Conservation (phyloP, 2,329 filamentous ascomycete species). For the Claviceps paspali region DNA sequence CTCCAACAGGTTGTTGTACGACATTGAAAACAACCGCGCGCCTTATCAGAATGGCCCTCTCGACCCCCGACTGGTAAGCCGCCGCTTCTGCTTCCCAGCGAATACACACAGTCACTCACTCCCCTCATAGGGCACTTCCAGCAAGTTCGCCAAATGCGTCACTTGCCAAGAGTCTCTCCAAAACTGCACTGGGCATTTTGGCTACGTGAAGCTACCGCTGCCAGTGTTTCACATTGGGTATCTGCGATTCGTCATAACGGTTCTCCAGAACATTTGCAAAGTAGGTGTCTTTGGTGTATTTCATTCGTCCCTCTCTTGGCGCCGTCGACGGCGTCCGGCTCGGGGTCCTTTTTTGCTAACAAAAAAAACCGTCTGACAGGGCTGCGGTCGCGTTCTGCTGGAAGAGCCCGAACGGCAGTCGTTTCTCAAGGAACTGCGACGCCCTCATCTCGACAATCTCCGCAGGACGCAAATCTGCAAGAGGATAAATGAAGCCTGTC, state of each 20-base stretch:
- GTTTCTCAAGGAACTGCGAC: slow-evolving; percentile 67
- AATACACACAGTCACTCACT: neutral
- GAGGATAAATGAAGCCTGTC: slow-evolving; percentile 75
- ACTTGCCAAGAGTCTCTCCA: slow-evolving; percentile 74
- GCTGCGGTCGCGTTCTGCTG: slow-evolving; percentile 73
- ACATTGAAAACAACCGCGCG: slow-evolving; percentile 63
- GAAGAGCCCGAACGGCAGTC: slow-evolving; percentile 62
- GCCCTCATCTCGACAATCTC: slow-evolving; percentile 73
- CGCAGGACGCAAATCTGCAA: slow-evolving; percentile 73
- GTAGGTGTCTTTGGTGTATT: slow-evolving; percentile 11
- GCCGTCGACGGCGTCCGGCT: too few species aligned
- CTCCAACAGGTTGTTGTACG: slow-evolving; percentile 86
- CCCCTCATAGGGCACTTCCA: slow-evolving; percentile 56
- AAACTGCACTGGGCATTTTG: slow-evolving; percentile 89
- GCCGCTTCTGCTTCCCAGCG: neutral
- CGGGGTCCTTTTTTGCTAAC: too few species aligned
- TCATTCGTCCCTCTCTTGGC: neutral
- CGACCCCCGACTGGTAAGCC: slow-evolving; percentile 56
- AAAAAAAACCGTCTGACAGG: neutral
- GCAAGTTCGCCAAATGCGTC: slow-evolving; percentile 61
- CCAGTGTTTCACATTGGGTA: slow-evolving; percentile 95
- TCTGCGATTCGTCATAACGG: slow-evolving; percentile 79
- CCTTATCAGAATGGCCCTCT: slow-evolving; percentile 74
- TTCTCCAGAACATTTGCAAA: slow-evolving; percentile 93
- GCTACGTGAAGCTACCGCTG: slow-evolving; percentile 76